phyloP scores from a whole-genome alignment of 345 rosid species.

The Sisymbrium altissimum region DNA sequence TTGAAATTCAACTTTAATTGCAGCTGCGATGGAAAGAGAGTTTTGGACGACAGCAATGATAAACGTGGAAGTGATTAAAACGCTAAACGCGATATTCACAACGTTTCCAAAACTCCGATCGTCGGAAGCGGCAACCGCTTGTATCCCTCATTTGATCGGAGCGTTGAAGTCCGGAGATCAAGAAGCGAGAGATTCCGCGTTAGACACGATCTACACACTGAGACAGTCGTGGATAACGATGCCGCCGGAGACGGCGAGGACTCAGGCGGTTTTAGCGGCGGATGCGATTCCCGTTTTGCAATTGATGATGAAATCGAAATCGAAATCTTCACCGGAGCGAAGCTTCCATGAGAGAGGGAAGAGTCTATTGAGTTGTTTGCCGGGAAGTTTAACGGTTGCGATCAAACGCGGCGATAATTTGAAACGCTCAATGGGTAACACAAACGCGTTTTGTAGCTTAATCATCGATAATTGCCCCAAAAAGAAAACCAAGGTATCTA shows the following conservation, averaged over 20 bases:
- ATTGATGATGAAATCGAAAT: slow-evolving; percentile 64
- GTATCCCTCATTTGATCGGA: slow-evolving; percentile 72
- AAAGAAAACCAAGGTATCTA: slow-evolving; percentile 72
- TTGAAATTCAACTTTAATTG: background rate
- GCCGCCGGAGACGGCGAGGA: slow-evolving; percentile 63
- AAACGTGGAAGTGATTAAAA: slow-evolving; percentile 72
- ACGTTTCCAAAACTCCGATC: slow-evolving; percentile 80
- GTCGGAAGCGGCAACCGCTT: slow-evolving; percentile 79
- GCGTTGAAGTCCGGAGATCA: slow-evolving; percentile 75
- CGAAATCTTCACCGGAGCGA: slow-evolving; percentile 43
- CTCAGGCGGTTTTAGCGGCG: slow-evolving; percentile 74
- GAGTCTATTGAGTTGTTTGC: slow-evolving; percentile 73
- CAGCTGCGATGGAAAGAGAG: slow-evolving; percentile 93
- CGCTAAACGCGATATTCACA: slow-evolving; percentile 66
- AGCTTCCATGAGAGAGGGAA: slow-evolving; percentile 83
- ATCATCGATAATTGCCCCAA: slow-evolving; percentile 71
- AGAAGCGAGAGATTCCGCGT: slow-evolving; percentile 63
- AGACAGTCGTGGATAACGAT: slow-evolving; percentile 80
- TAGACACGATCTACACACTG: slow-evolving; percentile 71
- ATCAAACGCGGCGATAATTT: slow-evolving; percentile 78
- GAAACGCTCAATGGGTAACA: slow-evolving; percentile 51
- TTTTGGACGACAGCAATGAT: slow-evolving; percentile 63
- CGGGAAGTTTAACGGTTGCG: slow-evolving; percentile 78
- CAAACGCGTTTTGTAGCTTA: slow-evolving; percentile 81
- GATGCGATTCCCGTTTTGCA: slow-evolving; percentile 81